Evolutionary conservation across 129 eudicot species (phyloP).

Genomic region (carrot (Daucus carota)): DNA sequence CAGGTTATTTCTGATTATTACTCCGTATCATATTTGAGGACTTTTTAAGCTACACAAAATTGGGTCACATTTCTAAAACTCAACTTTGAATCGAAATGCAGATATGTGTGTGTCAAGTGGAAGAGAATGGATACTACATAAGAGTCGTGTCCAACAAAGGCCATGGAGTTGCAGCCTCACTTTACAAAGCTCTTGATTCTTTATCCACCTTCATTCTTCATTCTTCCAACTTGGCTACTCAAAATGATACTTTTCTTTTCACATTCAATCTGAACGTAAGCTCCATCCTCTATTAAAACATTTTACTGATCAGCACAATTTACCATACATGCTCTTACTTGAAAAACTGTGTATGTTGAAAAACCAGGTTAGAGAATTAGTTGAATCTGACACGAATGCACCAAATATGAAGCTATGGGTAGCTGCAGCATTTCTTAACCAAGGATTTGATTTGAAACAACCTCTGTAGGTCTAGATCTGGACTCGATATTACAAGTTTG

Average conservation of each 20-base stretch:
- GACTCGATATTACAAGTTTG: neutral
- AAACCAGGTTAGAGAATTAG: conserved; percentile 36
- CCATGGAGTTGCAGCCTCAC: conserved; percentile 50
- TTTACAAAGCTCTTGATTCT: conserved; percentile 58
- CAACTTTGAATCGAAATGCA: conserved; percentile 9
- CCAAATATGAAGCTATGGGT: conserved; percentile 62
- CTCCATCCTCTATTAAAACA: neutral
- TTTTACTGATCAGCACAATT: neutral
- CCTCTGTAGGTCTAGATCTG: neutral
- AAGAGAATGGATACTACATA: conserved; percentile 52
- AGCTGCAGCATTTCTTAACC: conserved; percentile 53
- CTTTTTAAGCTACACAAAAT: neutral
- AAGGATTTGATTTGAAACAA: conserved; percentile 53
- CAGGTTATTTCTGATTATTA: conserved; percentile 31
- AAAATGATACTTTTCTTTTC: conserved; percentile 36
- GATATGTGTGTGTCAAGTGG: conserved; percentile 63
- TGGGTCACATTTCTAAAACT: neutral
- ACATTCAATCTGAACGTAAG: conserved; percentile 61
- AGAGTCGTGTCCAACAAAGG: conserved; percentile 51
- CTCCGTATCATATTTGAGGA: too few species aligned
- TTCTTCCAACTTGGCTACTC: conserved; percentile 45
- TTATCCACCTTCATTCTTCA: conserved; percentile 44
- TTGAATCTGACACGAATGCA: conserved; percentile 33
- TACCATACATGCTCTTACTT: neutral
- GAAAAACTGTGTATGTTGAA: neutral